Base-by-base conservation (phyloP, 106 monocot species). In the Agapanthus africanus region DNA sequence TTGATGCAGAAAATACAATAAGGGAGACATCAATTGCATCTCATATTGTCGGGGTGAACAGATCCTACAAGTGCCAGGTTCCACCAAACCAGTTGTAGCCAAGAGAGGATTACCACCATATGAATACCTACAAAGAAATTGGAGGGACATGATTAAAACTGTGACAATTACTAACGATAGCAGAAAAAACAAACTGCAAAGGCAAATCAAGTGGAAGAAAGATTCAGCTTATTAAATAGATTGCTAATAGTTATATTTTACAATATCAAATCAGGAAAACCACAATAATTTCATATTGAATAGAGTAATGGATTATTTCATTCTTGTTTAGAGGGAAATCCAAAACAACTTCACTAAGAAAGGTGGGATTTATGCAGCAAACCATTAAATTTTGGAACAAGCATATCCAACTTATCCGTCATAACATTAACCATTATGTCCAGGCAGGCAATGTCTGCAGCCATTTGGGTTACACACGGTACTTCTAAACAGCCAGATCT, bases 21-120 rank as follows among this genome's bases (percentile, higher is more conserved):
- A 79, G 14, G 95, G 82, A 37, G 95, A 77, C 95, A 97, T 91
- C 71, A 97, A 69, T 40, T 97, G 95, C 86, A 97, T 80, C 65
- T 97, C 95, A 78, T 59, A 97, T 0, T 77, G 77, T 31, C 86
- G 63, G 15, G 30, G 28, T 74, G 91, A 84, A 49, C 95, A 97
- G 16, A 73, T 35, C 30, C 65, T 76, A 69, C 95, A 97, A 6
- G 30, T 52, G 34, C 71, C 71, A 54, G 88, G 78, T 47, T 89
- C 59, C 46, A 18, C 72, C 47, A 80, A 46, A 21, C 68, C 49
- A 8, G 65, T 26, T 75, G 40, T 68, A 44, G 81, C 74, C 67
- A 89, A 73, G 37, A 97, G 74, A 32, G 95, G 91, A n/a, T 68
- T 78, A 27, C 91, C 87, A 39, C 91, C 88, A 80, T 54, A 89